A percentile compares a stretch with the other conserved stretches of the same genome.
Evolutionary conservation across 2,329 filamentous ascomycete genomes (phyloP).

Genomic region (Aspergillus candidus): DNA sequence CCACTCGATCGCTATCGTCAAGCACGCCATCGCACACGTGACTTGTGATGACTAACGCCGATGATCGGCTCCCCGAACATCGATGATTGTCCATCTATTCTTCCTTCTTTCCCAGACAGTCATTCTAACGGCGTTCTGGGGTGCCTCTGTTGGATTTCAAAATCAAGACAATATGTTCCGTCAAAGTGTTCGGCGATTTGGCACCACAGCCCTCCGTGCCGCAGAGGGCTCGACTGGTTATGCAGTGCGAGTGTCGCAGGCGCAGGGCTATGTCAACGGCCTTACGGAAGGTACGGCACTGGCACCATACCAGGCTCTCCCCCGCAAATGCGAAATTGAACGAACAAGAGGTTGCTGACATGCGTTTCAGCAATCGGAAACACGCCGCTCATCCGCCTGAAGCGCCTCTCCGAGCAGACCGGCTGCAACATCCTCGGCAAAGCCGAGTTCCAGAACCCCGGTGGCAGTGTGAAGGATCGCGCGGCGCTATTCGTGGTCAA

Average conservation of each 20-base stretch:
- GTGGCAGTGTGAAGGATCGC: constrained; percentile 92
- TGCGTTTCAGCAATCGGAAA: constrained; percentile 76
- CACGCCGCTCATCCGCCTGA: constrained; percentile 86
- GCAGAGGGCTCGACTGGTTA: constrained; percentile 51
- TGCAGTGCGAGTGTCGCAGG: constrained; percentile 67
- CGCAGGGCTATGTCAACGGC: constrained; percentile 71
- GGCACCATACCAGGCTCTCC: neutral
- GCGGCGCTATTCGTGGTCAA: constrained; percentile 90
- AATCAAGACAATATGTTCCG: constrained; percentile 56
- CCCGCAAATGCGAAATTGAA: neutral
- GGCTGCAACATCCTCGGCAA: constrained; percentile 94
- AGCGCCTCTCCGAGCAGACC: constrained; percentile 80
- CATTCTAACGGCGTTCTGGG: constrained; percentile 1
- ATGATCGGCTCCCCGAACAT: constrained; percentile 15
- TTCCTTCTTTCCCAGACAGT: neutral
- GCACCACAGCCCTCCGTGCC: constrained; percentile 54
- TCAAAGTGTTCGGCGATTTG: constrained; percentile 61
- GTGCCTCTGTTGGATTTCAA: constrained; percentile 6
- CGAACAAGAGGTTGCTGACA: neutral
- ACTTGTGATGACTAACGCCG: constrained; percentile 17
- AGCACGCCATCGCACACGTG: constrained; percentile 18
- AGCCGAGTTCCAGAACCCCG: constrained; percentile 98
- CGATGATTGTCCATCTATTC: neutral
- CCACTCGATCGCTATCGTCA: too few species aligned
- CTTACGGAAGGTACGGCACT: constrained; percentile 66